These are phyloP conservation scores for Aspergillus sparsus DNA, from an alignment of 495 filamentous ascomycete genomes.

Conservation along the genomic window DNA sequence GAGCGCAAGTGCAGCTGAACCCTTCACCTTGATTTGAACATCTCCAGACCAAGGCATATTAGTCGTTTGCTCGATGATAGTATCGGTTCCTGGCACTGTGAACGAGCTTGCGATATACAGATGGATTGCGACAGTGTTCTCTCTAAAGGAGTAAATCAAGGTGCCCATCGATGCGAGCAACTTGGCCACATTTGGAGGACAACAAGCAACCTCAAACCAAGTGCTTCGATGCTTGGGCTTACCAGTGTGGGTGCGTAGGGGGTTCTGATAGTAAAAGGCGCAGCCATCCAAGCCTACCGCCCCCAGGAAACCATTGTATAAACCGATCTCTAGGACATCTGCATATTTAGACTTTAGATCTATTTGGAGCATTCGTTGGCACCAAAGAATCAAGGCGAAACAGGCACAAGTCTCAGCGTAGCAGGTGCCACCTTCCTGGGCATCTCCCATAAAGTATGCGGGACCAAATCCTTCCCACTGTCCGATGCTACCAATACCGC, in stretches of 20 bases:
- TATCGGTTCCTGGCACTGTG: conserved; percentile 9
- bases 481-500: conserved; percentile 59
- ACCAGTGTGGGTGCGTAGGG: conserved; percentile 4
- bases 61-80: conserved; percentile 6
- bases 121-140: conserved; percentile 14
- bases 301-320: conserved; percentile 61
- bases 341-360: conserved; percentile 54
- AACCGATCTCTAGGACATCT: conserved; percentile 59
- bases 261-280: conserved; percentile 16
- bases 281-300: conserved; percentile 43
- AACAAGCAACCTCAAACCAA: conserved; percentile 19
- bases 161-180: conserved; percentile 13
- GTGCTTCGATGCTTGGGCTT: conserved; percentile 9
- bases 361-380: conserved; percentile 53
- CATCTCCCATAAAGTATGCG: conserved; percentile 58
- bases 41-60: conserved; percentile 17
- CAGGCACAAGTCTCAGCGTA: conserved; percentile 63
- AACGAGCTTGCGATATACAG: conserved; percentile 13
- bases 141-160: conserved; percentile 11
- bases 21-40: conserved; percentile 10
- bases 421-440: conserved; percentile 57
- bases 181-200: conserved; percentile 17
- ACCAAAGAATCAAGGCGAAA: conserved; percentile 62
- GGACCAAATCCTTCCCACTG: conserved; percentile 65
- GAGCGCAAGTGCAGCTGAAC: conserved; percentile 5